Evolutionary conservation across 441 rosid genomes (phyloP).

Genomic region (Bocquillonia castaneifolia): DNA sequence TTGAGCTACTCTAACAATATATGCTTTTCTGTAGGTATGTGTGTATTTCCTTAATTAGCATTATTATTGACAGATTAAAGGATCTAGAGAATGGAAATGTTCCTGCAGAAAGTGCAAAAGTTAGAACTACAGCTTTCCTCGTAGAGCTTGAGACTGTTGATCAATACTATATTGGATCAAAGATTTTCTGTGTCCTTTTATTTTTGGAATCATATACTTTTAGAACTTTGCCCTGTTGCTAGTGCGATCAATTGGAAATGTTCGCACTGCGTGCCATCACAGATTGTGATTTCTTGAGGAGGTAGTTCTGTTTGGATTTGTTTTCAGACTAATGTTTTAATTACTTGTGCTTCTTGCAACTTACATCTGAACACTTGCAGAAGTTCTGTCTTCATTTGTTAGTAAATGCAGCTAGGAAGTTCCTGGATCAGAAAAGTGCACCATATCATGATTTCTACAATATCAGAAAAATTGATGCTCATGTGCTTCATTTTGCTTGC

Average conservation of each 20-base stretch:
- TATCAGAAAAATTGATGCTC: slow-evolving; percentile 71
- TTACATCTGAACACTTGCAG: slow-evolving; percentile 37
- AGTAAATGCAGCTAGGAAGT: slow-evolving; percentile 62
- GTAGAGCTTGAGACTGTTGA: no score
- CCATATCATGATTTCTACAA: slow-evolving; percentile 77
- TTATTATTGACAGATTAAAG: no score
- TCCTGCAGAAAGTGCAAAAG: no score
- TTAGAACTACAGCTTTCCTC: no score
- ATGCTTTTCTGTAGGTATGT: no score
- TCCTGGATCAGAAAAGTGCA: slow-evolving; percentile 65
- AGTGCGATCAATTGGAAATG: slow-evolving; percentile 66
- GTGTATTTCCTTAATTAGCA: no score
- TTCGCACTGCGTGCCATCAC: slow-evolving; percentile 60
- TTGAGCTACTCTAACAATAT: no score
- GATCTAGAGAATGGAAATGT: no score
- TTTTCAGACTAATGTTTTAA: neutral
- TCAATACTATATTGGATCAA: no score
- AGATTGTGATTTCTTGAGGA: slow-evolving; percentile 63
- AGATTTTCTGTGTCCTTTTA: no score
- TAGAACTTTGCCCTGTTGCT: slow-evolving; percentile 59
- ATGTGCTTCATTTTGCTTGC: slow-evolving; percentile 77
- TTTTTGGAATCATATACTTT: slow-evolving; percentile 35
- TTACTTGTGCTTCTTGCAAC: slow-evolving; percentile 18
- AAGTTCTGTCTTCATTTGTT: slow-evolving; percentile 66
- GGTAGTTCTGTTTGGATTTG: slow-evolving; percentile 27